Evolutionary conservation across 257 asterid genomes (phyloP), one percentile per base, ranked within the genome.

Genomic region (Sherardia arvensis): DNA sequence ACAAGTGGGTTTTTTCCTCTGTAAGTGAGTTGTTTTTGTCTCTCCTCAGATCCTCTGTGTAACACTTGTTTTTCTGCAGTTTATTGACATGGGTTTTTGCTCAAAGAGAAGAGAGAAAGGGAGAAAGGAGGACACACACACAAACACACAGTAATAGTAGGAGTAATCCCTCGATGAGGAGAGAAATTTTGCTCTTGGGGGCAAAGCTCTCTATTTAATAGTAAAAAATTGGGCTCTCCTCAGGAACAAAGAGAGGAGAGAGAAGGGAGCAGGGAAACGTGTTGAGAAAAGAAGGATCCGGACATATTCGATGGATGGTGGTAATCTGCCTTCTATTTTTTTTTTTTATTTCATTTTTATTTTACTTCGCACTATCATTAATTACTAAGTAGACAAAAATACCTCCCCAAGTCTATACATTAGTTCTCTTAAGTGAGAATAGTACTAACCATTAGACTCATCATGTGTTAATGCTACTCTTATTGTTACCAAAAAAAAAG

Each of bases 131-230:
- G 8, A 49, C 51, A 40, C 48, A 20, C 53, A 43, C 69, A 34
- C 0, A 33, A 9, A 38, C 47, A 12, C 76, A 47, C 67, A 55
- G 67, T 71, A 73, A 78, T 66, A 48, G 22, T 71, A 73, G 75
- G 56, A 48, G 22, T 70, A 77, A 78, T 78, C 84, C 73, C 77
- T 59, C 54, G 70, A 69, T n/a, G 60, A 74, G 79, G 75, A 74
- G 67, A 70, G 72, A 68, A 65, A 26, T 1, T 14, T 7, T 0
- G 7, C 1, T 17, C 36, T 1, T 5, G 43, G 68, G 68, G 71
- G 65, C 29, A 29, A 61, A n/a, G 33, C 45, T 36, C 70, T 68
- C 14, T 83, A 83, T 83, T 80, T 80, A 55, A 25, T 45, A 61
- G 54, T 36, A 1, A 27, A 63, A 32, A 59, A 59, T 12, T 28